Base-by-base conservation (phyloP, 371 early-diverging fungal species). In the Apophysomyces variabilis region DNA sequence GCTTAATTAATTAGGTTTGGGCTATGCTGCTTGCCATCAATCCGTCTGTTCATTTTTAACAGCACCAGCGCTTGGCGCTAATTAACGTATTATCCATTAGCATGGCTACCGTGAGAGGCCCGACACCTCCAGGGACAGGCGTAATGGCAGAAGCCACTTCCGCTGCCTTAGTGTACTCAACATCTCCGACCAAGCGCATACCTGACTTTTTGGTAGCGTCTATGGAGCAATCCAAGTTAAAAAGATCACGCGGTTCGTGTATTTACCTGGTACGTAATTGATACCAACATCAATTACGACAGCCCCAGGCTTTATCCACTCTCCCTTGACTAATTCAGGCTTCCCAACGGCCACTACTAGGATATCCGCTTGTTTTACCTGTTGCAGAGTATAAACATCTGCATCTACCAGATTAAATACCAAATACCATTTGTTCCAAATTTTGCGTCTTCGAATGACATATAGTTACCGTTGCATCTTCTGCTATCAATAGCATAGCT, bases 101-200 rank as follows among this genome's bases (percentile, higher is more conserved):
- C 95, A 96, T 95, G 43, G 93, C 94, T 13, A 96, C 96, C 5
- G 96, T 95, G 95, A 96, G 94, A 7, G 96, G 96, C 0, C 96
- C 96, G 13, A 96, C 95, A 59, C 95, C 96, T 9, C 96, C 96
- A 26, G 96, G 96, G 37, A 96, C 96, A 1, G 96, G 95, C 0
- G 96, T 95, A 69, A 95, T 93, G 38, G 80, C 80, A 5, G 88
- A 80, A 0, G 94, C 95, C 7, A 89, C 87, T 43, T 82, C 38
- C 12, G 65, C 62, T 8, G 92, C 94, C 5, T 68, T 73, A 1
- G 86, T 85, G 69, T 81, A 95, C 18, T 94, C 90, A 26, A 95
- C 95, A 74, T 96, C 96, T 50, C 96, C 96, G 37, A 93, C 95
- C 85, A 88, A 89, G 43, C 92, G 86, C 43, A 85, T 78, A 9